These are phyloP conservation scores for Candida khao-thaluensis DNA, from an alignment of 805 yeast genomes.

Conservation along the genomic window DNA sequence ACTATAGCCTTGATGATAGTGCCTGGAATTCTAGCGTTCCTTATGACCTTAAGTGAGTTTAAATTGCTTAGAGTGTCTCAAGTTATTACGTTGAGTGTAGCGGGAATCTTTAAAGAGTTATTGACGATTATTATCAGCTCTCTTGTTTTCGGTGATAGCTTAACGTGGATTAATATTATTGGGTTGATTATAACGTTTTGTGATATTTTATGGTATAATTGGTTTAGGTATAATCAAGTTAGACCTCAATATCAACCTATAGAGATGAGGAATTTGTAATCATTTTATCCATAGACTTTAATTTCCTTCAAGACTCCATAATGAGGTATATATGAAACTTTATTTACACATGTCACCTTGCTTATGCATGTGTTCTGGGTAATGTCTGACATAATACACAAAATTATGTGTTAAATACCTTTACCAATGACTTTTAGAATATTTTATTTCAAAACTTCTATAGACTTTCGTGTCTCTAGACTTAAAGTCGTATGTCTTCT, in stretches of 20 bases:
- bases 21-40: constrained; percentile 86
- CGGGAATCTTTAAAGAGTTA: constrained; percentile 91
- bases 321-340: too few relatives aligned
- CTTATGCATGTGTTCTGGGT: too few relatives aligned
- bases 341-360: too few relatives aligned
- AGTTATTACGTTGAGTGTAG: constrained; percentile 81
- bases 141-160: constrained; percentile 69
- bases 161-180: constrained; percentile 63
- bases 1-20: constrained; percentile 62
- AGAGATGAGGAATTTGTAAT: constrained; percentile 7
- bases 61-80: constrained; percentile 77
- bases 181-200: constrained; percentile 74
- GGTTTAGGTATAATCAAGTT: constrained; percentile 44
- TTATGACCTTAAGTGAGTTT: constrained; percentile 88
- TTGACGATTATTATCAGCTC: constrained; percentile 73
- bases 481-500: too few relatives aligned
- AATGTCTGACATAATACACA: too few relatives aligned
- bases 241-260: constrained; percentile 1
- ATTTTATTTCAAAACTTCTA: too few relatives aligned
- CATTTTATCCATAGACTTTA: background rate
- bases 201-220: constrained; percentile 84
- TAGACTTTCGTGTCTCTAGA: too few relatives aligned
- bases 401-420: too few relatives aligned
- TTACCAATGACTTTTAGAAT: too few relatives aligned
- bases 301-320: too few relatives aligned